Conservation (phyloP, 2,329 filamentous ascomycete genomes). For the Sporothrix pseudoabietina region DNA sequence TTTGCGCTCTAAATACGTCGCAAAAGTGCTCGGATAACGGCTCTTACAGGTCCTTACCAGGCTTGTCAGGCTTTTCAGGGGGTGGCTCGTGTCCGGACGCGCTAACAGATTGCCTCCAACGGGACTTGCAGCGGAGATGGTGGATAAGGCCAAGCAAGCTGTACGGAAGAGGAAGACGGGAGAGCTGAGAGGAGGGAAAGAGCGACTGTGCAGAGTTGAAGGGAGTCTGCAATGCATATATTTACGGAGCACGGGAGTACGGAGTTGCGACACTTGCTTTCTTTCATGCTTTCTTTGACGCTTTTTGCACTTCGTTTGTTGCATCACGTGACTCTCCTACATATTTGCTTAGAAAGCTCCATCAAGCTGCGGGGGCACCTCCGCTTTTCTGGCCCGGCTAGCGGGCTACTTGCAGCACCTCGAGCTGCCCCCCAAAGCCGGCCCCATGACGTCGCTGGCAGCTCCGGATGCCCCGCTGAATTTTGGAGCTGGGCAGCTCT, state of each 20-base stretch:
- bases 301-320: neutral
- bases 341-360: neutral
- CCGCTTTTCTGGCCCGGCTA: conserved; percentile 12
- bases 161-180: conserved; percentile 5
- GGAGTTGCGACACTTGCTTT: too few relatives aligned
- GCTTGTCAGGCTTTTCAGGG: neutral
- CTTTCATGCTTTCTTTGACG: too few relatives aligned
- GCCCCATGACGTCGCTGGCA: conserved; percentile 19
- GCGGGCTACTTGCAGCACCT: neutral
- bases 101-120: conserved; percentile 12
- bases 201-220: too few relatives aligned
- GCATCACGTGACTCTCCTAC: neutral
- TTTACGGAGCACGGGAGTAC: neutral
- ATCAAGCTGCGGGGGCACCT: neutral
- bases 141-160: conserved; percentile 10
- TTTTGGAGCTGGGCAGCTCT: conserved; percentile 1
- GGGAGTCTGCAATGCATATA: neutral
- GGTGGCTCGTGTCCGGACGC: neutral
- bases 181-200: neutral
- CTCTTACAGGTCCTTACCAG: neutral
- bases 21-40: neutral
- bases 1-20: neutral
- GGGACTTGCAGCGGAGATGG: neutral
- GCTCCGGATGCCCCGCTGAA: conserved; percentile 16
- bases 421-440: neutral